Percentiles rank a stretch among this genome's conserved stretches.
Evolutionary conservation across 108 stramenopile species (phyloP).

Genomic region (Cylindrotheca fusiformis): DNA sequence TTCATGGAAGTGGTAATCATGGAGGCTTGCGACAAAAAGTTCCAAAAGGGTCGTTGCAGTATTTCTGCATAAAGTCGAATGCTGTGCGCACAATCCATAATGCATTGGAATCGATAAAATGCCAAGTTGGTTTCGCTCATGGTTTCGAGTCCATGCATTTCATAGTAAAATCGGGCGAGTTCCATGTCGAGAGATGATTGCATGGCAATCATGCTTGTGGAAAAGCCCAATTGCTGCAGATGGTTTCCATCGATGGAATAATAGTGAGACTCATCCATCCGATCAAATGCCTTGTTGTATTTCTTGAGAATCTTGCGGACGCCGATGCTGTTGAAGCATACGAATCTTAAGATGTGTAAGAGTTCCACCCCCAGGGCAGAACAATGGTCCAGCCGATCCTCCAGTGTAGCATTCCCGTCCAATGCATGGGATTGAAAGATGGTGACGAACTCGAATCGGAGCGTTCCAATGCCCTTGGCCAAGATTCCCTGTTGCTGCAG

Average conservation of each 20-base stretch:
- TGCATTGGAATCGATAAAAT: slow-evolving; percentile 39
- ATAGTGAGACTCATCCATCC: slow-evolving; percentile 22
- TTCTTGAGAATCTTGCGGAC: slow-evolving; percentile 74
- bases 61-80: slow-evolving; percentile 39
- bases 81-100: slow-evolving; percentile 41
- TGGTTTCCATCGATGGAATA: slow-evolving; percentile 32
- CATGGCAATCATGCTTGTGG: slow-evolving; percentile 44
- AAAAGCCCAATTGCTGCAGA: slow-evolving; percentile 45
- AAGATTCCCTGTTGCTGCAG: slow-evolving; percentile 50
- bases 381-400: slow-evolving; percentile 5
- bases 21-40: slow-evolving; percentile 46
- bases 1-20: slow-evolving; percentile 48
- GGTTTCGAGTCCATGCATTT: neutral
- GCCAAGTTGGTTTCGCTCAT: slow-evolving; percentile 16
- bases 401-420: neutral
- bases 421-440: slow-evolving; percentile 15
- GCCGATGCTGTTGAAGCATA: slow-evolving; percentile 58
- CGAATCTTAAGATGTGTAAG: slow-evolving; percentile 56
- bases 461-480: slow-evolving; percentile 53
- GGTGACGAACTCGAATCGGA: slow-evolving; percentile 16
- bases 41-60: slow-evolving; percentile 46
- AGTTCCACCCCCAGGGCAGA: slow-evolving; percentile 48
- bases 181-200: slow-evolving; percentile 49
- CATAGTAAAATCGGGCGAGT: slow-evolving; percentile 30
- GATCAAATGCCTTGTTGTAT: slow-evolving; percentile 47